Percentiles rank a stretch among this genome's conserved stretches.
Evolutionary conservation across 2,329 filamentous ascomycete genomes (phyloP).

Genomic region (Fusarium sp.): DNA sequence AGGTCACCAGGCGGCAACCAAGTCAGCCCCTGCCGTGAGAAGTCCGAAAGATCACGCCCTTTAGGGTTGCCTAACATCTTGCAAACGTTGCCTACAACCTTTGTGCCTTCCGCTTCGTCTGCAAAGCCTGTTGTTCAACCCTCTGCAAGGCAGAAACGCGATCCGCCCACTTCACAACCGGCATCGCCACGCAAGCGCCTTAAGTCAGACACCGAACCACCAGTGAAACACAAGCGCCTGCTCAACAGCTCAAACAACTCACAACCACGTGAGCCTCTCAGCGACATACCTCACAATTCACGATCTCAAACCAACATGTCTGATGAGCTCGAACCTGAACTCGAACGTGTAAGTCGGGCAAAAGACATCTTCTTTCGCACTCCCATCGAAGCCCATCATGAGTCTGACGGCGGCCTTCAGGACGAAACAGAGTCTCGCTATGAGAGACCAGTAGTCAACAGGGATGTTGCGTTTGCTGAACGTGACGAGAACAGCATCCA

Average conservation of each 20-base stretch:
- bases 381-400: no score
- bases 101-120: neutral
- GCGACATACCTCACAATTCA: constrained; percentile 42
- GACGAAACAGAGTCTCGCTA: neutral
- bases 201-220: constrained; percentile 5
- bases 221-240: neutral
- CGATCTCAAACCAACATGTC: constrained; percentile 25
- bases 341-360: no score
- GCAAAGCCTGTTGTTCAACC: neutral
- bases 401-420: no score
- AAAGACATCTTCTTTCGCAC: no score
- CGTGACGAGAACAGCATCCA: neutral
- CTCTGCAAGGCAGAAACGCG: constrained; percentile 1
- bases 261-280: constrained; percentile 37
- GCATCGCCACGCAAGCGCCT: constrained; percentile 37
- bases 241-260: neutral
- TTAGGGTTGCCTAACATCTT: neutral
- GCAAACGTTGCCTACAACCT: constrained; percentile 17
- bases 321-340: neutral
- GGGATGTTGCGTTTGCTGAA: neutral
- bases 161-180: neutral
- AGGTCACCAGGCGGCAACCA: neutral
- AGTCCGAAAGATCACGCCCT: neutral
- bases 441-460: neutral
- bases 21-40: neutral